Percentiles rank a stretch among this genome's conserved stretches.
Conservation (phyloP, 352 stramenopile species). For the Pythium plurisporium region DNA sequence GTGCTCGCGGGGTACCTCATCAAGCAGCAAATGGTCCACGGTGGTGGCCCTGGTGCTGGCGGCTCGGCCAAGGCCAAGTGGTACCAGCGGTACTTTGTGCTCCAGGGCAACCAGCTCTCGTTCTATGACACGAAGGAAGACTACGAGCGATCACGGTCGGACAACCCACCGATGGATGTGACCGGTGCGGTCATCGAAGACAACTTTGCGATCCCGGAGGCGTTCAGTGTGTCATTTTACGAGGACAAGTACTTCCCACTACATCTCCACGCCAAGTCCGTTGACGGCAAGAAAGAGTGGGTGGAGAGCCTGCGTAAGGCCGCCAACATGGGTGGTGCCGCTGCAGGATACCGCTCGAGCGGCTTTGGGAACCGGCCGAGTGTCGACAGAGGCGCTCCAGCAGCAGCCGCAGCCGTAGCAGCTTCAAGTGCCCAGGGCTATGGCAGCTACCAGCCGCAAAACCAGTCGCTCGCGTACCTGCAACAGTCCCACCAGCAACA, state of each 20-base stretch:
- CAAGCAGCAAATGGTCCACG: constrained; percentile 64
- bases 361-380: background rate
- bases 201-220: constrained; percentile 70
- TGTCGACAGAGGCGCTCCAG: background rate
- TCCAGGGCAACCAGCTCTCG: constrained; percentile 70
- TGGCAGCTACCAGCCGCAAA: constrained; percentile 10
- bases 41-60: background rate
- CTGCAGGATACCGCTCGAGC: background rate
- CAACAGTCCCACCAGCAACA: background rate
- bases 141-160: constrained; percentile 74
- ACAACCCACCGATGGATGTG: constrained; percentile 80
- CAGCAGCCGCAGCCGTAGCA: background rate
- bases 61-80: constrained; percentile 52
- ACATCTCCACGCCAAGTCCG: constrained; percentile 77
- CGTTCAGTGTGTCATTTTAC: constrained; percentile 75
- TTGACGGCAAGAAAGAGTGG: constrained; percentile 76
- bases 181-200: constrained; percentile 72
- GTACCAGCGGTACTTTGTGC: constrained; percentile 86
- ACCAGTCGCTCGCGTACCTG: constrained; percentile 3
- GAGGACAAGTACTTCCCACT: constrained; percentile 80
- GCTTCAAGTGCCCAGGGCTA: no score
- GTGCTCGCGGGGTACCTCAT: constrained; percentile 82
- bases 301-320: constrained; percentile 68
- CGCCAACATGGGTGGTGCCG: constrained; percentile 2
- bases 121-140: constrained; percentile 87